phyloP scores from a whole-genome alignment of 31 red algal species.

The Odonthalia washingtoniensis region DNA sequence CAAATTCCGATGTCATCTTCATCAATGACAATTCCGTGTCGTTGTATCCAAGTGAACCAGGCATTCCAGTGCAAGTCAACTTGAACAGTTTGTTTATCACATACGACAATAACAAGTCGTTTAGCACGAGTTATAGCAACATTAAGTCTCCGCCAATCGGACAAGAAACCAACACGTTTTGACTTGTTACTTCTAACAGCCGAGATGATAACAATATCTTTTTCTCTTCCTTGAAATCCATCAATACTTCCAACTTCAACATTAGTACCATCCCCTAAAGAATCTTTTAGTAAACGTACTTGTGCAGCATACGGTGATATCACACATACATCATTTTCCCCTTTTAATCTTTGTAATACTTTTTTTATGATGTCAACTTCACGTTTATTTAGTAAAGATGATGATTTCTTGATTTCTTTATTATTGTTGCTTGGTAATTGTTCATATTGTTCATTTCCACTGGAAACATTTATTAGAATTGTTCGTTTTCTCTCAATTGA shows the following conservation, averaged over 20 bases:
- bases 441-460: conserved; percentile 15
- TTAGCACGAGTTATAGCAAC: conserved; percentile 80
- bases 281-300: neutral
- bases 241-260: conserved; percentile 86
- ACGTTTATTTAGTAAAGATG: conserved; percentile 1
- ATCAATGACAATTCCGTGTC: neutral
- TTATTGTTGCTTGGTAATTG: neutral
- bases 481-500: neutral
- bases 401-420: neutral
- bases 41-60: conserved; percentile 41
- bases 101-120: conserved; percentile 61
- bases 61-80: conserved; percentile 46
- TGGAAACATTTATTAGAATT: conserved; percentile 13
- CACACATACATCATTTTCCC: conserved; percentile 43
- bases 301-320: conserved; percentile 80
- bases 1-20: too few species aligned
- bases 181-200: conserved; percentile 61
- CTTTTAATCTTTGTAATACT: neutral
- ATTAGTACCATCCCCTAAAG: conserved; percentile 9
- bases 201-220: conserved; percentile 78
- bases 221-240: conserved; percentile 83
- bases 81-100: conserved; percentile 51
- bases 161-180: conserved; percentile 70
- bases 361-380: neutral
- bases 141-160: conserved; percentile 78